Evolutionary conservation across 2,329 filamentous ascomycete species (phyloP), one percentile per base, ranked within the genome.

Genomic region (Ambrosiella xylebori): DNA sequence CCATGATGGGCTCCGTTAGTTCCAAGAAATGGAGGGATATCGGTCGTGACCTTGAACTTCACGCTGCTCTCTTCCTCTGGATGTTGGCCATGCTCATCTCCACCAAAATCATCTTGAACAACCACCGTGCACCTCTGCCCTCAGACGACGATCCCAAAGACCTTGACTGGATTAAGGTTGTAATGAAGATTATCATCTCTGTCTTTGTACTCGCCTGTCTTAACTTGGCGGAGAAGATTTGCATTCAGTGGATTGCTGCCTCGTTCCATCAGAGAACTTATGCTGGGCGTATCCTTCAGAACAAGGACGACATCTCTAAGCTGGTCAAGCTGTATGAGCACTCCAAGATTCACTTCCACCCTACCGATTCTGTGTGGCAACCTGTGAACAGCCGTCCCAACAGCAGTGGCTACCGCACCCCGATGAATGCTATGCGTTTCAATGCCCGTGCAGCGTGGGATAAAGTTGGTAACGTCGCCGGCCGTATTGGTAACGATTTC

Each of bases 1-100:
- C 83, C 64, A 73, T 91, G 4, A 83, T 88, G 65, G 79, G 76
- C 1, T 93, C 90, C 13, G 93, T 89, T 67, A 91, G 87, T 64
- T 78, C 82, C 65, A 95, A 93, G 72, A 96, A 96, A 68, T 96
- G 90, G 90, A 84, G 82, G 65, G 90, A 95, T 65, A 81, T 96
- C 67, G 89, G 88, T 17, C 84, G 83, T 60, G 82, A 89, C 64
- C 77, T 97, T 51, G 91, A 97, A 68, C 71, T 97, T 0, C 88
- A 88, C 11, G 83, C 84, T 0, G 89, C 89, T 0, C 70, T 95
- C 3, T 96, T 96, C 70, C 83, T 96, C 63, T 97, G 91, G 91
- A 85, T 87, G 78, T 75, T 97, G 11, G 86, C 86, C 13, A 80
- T 95, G 13, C 80, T 95, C 63, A 77, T 94, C 45, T 95, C 88